Base-by-base conservation (phyloP, 257 asterid species). In the Scutellaria barbata region DNA sequence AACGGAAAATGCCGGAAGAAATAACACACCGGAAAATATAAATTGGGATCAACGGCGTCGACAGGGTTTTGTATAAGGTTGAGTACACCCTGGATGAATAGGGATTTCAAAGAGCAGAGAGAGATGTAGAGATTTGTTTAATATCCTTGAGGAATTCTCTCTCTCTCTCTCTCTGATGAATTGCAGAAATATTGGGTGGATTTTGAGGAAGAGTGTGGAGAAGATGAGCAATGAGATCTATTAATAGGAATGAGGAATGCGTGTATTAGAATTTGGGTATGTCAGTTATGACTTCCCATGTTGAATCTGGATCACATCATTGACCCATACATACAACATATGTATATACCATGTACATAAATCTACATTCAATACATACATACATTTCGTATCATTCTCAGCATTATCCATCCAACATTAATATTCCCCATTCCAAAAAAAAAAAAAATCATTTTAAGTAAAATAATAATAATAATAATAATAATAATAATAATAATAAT, bases 51-150 rank as follows among this genome's bases (percentile, higher is more conserved):
- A 47, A 61, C 61, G 60, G 73, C 75, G 58, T 43, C 64, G 53
- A 74, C 35, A 18, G 51, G 30, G 74, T 41, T 62, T 13, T 3
- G 74, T 13, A 41, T 14, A 60, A 52, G 16, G 45, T 9, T n/a
- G 50, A 71, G 64, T 11, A 41, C 51, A 69, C 41, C 59, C 35
- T 58, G 1, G 71, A 20, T 12, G n/a, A 40, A 45, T 30, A n/a
- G 63, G 41, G 69, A 55, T 25, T 41, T 70, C n/a, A 47, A 40
- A 67, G 68, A 74, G 69, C 72, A 76, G 77, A 74, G 76, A 78
- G 83, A 72, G 81, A 22, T 53, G 11, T 6, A 37, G 22, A 6
- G 39, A 18, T 76, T 35, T 37, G 48, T 16, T 25, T 64, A 5
- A 33, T 17, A 46, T 8, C 40, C 64, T 11, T 18, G 50, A 14